phyloP scores from a whole-genome alignment of 306 rosid genomes.

The Inga oerstediana region DNA sequence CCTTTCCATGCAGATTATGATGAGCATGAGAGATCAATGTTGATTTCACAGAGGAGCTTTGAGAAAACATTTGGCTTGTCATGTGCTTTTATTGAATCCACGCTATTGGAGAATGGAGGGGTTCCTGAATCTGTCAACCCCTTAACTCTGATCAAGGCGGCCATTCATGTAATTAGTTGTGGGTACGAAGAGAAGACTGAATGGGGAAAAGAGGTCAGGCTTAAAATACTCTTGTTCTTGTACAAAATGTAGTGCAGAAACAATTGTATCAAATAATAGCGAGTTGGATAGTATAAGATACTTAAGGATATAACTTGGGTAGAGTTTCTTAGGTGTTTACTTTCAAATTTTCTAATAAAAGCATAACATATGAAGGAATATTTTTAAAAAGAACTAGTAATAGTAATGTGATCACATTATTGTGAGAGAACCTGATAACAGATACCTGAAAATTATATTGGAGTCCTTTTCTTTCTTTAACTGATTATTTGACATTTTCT shows the following conservation, averaged over 20 bases:
- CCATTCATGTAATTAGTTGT: slow-evolving; percentile 92
- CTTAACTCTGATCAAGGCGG: slow-evolving; percentile 81
- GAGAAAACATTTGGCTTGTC: slow-evolving; percentile 97
- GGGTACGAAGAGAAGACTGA: slow-evolving; percentile 97
- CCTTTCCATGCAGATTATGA: slow-evolving; percentile 63
- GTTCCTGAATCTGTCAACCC: slow-evolving; percentile 81
- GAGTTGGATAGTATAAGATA: not conserved
- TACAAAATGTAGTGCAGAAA: slow-evolving; percentile 9
- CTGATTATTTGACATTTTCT: too few relatives aligned
- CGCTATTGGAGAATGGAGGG: slow-evolving; percentile 92
- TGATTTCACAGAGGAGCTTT: slow-evolving; percentile 84
- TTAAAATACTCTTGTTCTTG: slow-evolving; percentile 25
- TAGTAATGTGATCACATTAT: not conserved
- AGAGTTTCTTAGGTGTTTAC: not conserved
- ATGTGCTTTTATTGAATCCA: slow-evolving; percentile 86
- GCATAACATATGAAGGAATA: not conserved
- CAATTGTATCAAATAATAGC: not conserved
- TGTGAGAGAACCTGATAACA: too few relatives aligned
- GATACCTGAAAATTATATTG: too few relatives aligned
- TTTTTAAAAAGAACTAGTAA: not conserved
- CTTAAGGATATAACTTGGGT: not conserved
- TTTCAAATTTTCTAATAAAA: not conserved
- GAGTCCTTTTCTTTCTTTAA: too few relatives aligned
- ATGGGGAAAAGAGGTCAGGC: slow-evolving; percentile 95
- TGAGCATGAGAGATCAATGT: slow-evolving; percentile 89